A percentile compares a stretch with the other conserved stretches of the same genome.
phyloP scores from a whole-genome alignment of 2,329 filamentous ascomycete genomes.

The Alternaria sp. region DNA sequence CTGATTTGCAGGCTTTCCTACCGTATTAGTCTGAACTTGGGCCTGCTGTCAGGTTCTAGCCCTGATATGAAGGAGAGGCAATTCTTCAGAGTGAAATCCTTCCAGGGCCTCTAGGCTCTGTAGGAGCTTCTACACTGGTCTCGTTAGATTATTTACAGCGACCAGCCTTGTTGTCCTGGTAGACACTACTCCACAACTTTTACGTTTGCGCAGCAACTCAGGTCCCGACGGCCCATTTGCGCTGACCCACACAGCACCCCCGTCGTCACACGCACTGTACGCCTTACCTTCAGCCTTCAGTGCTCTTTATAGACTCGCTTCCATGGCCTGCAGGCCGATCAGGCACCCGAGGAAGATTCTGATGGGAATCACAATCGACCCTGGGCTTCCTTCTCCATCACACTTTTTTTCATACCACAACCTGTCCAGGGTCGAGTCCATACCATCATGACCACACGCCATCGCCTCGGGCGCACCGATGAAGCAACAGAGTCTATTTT shows the following conservation, averaged over 20 bases:
- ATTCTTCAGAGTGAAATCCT: neutral
- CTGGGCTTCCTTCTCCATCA: neutral
- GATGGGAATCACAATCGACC: neutral
- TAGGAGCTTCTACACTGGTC: neutral
- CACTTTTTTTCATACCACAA: conserved; percentile 5
- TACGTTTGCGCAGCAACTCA: conserved; percentile 1
- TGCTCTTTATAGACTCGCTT: conserved; percentile 8
- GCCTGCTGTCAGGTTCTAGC: neutral
- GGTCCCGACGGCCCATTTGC: conserved; percentile 4
- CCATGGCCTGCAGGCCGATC: conserved; percentile 8
- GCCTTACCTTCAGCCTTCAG: neutral
- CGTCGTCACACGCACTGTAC: conserved; percentile 6
- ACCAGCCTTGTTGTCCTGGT: neutral
- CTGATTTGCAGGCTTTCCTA: neutral
- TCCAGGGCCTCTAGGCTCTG: neutral
- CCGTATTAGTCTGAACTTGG: neutral
- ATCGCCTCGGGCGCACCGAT: conserved; percentile 1
- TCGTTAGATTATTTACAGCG: neutral
- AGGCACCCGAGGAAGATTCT: neutral
- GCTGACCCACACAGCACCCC: conserved; percentile 1
- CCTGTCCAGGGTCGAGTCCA: neutral
- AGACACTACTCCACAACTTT: neutral
- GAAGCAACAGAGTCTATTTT: neutral
- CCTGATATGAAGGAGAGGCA: neutral
- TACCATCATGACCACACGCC: conserved; percentile 5